Conservation (phyloP, 352 stramenopile species). For the Pythium oligandrum region DNA sequence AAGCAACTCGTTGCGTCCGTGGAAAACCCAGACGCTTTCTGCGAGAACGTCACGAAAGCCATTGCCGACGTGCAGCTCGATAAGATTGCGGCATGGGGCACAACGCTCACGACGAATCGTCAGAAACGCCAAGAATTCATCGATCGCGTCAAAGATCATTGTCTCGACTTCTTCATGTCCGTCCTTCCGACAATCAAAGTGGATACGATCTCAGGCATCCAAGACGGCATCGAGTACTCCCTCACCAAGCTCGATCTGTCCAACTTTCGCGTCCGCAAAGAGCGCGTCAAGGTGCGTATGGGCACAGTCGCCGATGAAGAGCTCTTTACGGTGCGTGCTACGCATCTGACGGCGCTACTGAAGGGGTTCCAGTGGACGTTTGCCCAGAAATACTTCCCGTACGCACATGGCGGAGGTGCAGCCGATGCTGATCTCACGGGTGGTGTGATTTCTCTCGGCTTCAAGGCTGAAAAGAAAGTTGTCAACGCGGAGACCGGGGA, state of each 20-base stretch:
- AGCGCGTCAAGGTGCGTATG: conserved; percentile 82
- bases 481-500: conserved; percentile 54
- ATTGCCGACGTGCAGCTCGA: conserved; percentile 67
- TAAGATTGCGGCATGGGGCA: conserved; percentile 64
- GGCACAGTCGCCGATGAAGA: conserved; percentile 75
- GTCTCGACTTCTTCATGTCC: conserved; percentile 83
- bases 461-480: conserved; percentile 74
- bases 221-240: conserved; percentile 76
- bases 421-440: conserved; percentile 68
- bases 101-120: conserved; percentile 46
- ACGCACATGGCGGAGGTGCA: conserved; percentile 70
- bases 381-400: conserved; percentile 83
- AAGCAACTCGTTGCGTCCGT: conserved; percentile 69
- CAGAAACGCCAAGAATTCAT: conserved; percentile 77
- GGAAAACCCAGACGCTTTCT: conserved; percentile 70
- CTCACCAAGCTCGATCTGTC: conserved; percentile 77
- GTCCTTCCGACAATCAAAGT: conserved; percentile 81
- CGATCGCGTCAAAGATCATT: conserved; percentile 78
- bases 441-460: conserved; percentile 72
- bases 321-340: conserved; percentile 72
- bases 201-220: conserved; percentile 71
- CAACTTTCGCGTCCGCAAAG: conserved; percentile 81
- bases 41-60: conserved; percentile 62
- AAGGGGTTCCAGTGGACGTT: conserved; percentile 85
- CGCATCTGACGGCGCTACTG: conserved; percentile 70